Base-by-base conservation (phyloP, 225 moss, liverwort and hornwort genomes). In the Pseudisothecium myosuroides region DNA sequence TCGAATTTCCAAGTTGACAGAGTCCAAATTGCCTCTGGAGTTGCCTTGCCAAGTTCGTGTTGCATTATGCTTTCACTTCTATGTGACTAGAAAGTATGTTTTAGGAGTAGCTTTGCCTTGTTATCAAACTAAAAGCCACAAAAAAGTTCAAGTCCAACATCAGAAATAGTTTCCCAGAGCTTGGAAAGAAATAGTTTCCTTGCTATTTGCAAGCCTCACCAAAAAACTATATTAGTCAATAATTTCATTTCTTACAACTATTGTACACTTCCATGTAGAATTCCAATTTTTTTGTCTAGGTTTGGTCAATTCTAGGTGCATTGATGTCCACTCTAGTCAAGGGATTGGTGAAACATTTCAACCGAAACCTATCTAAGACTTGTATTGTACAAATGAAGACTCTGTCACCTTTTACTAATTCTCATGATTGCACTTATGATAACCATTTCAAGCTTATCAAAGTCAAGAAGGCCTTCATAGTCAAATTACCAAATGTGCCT, bases 91-190 rank as follows among this genome's bases (percentile, higher is more conserved):
- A 7, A 56, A 10, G 2, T 56, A 26, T 24, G 55, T 26, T n/a
- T n/a, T 56, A 10, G 3, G 4, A 58, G 27, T 79, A n/a, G 7
- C 17, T 27, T 17, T 27, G n/a, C 11, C 39, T 39, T 58, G n/a
- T 10, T 56, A n/a, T n/a, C 26, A 26, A 26, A 24, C 1, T 78
- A 10, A 17, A 78, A 10, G 17, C 56, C 56, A 17, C 4, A 6
- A 10, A 17, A 37, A 56, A 24, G 16, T 37, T 55, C 54, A 37
- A 24, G 7, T 56, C 0, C 10, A n/a, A 55, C n/a, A 52, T 55
- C 5, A 15, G 14, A 37, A 37, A 37, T 17, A 16, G 4, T 16
- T 26, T 55, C 2, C 0, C 0, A 2, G 6, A 10, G 10, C 1
- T 54, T 17, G 17, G 54, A 54, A 54, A 54, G n/a, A n/a, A n/a